phyloP scores from a whole-genome alignment of 805 yeast genomes.

The Yamadazyma laniorum region DNA sequence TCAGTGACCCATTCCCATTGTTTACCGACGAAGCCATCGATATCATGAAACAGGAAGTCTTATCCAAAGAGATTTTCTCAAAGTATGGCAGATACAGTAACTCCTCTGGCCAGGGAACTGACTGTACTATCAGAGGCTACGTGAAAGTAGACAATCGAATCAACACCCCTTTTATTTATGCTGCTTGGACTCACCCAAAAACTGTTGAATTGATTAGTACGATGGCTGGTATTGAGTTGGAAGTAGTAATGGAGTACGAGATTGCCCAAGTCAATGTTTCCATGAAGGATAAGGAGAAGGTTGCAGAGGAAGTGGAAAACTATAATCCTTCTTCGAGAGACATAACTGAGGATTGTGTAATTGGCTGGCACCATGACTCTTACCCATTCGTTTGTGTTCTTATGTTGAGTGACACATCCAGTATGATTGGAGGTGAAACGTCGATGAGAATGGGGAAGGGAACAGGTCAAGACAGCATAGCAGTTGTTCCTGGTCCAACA shows the following conservation, averaged over 20 bases:
- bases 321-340: conserved; percentile 12
- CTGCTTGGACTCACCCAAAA: conserved; percentile 60
- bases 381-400: conserved; percentile 64
- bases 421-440: conserved; percentile 64
- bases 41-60: conserved; percentile 56
- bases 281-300: conserved; percentile 37
- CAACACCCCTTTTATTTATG: conserved; percentile 49
- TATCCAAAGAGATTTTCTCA: conserved; percentile 45
- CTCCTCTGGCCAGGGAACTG: conserved; percentile 49
- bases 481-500: conserved; percentile 27
- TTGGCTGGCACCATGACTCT: conserved; percentile 64
- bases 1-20: conserved; percentile 57
- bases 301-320: conserved; percentile 24
- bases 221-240: conserved; percentile 61
- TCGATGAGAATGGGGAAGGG: conserved; percentile 46
- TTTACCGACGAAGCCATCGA: conserved; percentile 60
- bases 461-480: conserved; percentile 15
- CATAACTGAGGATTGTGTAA: conserved; percentile 45
- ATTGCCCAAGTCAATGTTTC: conserved; percentile 53
- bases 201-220: conserved; percentile 50
- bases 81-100: conserved; percentile 43
- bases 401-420: conserved; percentile 57
- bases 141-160: conserved; percentile 32
- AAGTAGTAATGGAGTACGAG: conserved; percentile 57
- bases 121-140: conserved; percentile 51